Evolutionary conservation across 2,329 filamentous ascomycete genomes (phyloP).

Genomic region (Neonectria neomacrospora): DNA sequence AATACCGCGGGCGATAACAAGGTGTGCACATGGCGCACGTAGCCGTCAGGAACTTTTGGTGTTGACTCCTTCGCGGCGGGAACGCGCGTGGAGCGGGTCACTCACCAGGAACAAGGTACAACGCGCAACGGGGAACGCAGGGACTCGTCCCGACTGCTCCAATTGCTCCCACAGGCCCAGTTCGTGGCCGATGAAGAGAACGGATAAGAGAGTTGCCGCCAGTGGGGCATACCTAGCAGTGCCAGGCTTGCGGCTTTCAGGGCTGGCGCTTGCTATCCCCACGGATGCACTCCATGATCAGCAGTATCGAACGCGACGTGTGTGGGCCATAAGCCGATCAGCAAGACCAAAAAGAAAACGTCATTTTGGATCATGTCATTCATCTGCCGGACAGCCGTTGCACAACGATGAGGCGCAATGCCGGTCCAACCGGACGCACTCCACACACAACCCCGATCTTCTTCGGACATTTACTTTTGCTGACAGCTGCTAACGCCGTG

Average conservation of each 20-base stretch:
- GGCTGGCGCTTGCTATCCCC: constrained; percentile 14
- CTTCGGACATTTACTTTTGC: constrained; percentile 22
- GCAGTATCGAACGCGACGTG: constrained; percentile 11
- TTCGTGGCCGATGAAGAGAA: constrained; percentile 2
- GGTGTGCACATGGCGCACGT: constrained; percentile 6
- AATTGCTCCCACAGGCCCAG: background rate
- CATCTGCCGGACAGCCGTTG: constrained; percentile 13
- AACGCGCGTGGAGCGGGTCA: constrained; percentile 16
- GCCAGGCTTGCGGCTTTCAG: constrained; percentile 1
- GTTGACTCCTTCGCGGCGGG: constrained; percentile 17
- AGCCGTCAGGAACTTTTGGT: constrained; percentile 4
- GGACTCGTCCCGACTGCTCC: constrained; percentile 17
- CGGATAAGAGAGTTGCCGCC: constrained; percentile 6
- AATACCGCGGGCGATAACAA: background rate
- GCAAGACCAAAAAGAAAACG: constrained; percentile 6
- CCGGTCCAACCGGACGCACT: constrained; percentile 16
- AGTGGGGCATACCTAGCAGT: background rate
- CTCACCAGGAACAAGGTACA: constrained; percentile 2
- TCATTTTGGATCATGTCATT: constrained; percentile 17
- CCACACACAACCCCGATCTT: constrained; percentile 11
- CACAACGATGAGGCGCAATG: background rate
- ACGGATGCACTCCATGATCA: constrained; percentile 13
- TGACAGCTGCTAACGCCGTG: constrained; percentile 18
- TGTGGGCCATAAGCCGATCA: constrained; percentile 19
- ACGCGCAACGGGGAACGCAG: constrained; percentile 13